Evolutionary conservation across 78 protist species (phyloP), one percentile per base, ranked within the genome.

Genomic region (Monosiga brevicollis): DNA sequence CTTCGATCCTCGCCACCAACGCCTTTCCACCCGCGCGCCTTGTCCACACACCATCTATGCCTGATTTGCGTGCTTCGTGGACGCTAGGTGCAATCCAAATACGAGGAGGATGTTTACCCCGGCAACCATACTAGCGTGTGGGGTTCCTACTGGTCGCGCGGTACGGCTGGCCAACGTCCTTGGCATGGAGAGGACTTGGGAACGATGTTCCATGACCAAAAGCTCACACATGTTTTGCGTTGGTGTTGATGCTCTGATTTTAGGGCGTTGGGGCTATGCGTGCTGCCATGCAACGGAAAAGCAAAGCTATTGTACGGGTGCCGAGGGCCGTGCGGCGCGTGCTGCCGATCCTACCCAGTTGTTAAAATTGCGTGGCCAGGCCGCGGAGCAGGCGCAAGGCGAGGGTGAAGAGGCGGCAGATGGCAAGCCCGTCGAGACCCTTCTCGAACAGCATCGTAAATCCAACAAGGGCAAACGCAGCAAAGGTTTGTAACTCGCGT

Each of bases 91-190:
- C 49, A 15, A 20, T 76, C 95, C 1, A 87, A 87, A 49, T 97
- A 93, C 81, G 93, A 81, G 49, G 99, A 96, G 41, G 98, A 97
- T 70, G 93, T 78, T 82, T 2, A 3, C 74, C 11, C 1, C 1
- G 41, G 35, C 72, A 94, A 94, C 83, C 99, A 97, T 85, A 94
- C 80, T 29, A 26, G 90, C 25, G 90, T 97, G n/a, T 97, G 98
- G 97, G 99, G 98, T 6, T 91, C 95, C 11, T 93, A 77, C 79
- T 97, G 95, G 95, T 49, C 29, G 62, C 15, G 62, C 62, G 29
- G 29, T 49, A 20, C 15, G 15, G 6, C 6, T 15, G 29, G 15
- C 62, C 62, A 49, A 49, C 62, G 62, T 49, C 62, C 29, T 49
- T 49, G 62, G 62, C 6, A 6, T 49, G 62, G 15, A 20, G 62